Evolutionary conservation across 2,329 filamentous ascomycete genomes (phyloP), one percentile per base, ranked within the genome.

Genomic region (Phialophora tarda): DNA sequence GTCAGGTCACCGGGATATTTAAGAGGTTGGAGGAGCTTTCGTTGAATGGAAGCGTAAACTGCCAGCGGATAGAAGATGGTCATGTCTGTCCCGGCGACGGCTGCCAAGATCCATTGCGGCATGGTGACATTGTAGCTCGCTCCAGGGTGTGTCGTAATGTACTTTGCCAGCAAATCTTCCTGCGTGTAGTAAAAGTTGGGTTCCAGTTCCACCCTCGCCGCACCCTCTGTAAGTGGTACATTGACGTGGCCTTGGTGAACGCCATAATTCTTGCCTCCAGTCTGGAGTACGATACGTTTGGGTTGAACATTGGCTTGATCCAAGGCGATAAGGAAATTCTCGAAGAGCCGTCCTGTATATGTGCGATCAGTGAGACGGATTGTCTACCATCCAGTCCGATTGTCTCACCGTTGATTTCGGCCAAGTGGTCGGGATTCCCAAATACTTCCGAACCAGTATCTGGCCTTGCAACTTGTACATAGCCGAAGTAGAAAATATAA

Each of bases 181-280:
- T 86, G 83, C 0, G 77, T 74, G 69, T 84, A 85, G 77, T 85
- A 86, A 73, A 86, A 86, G 73, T 85, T 85, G 4, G 80, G 78
- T 64, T 82, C 80, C 0, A 82, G 73, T 5, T 72, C 71, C 2
- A 81, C 73, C 8, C 82, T 75, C 1, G 80, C 78, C 63, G 82
- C 80, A 5, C 75, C 76, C 71, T 85, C 83, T 55, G 80, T 77
- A 51, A 78, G 78, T 0, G 83, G 83, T 2, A 77, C 75, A 1
- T 75, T 71, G 0, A 77, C 69, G 0, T 80, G 81, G 1, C 82
- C 82, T 41, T 82, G 75, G 66, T 85, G 82, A 4, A 82, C 71
- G 41, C 78, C 82, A 74, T 85, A 85, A 70, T 84, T 81, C 75
- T 85, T 85, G 1, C 81, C 81, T 7, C 83, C 83, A 0, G 80